These are phyloP conservation scores for Fusarium luffae DNA, from an alignment of 2,329 filamentous ascomycete genomes.

Conservation along the genomic window DNA sequence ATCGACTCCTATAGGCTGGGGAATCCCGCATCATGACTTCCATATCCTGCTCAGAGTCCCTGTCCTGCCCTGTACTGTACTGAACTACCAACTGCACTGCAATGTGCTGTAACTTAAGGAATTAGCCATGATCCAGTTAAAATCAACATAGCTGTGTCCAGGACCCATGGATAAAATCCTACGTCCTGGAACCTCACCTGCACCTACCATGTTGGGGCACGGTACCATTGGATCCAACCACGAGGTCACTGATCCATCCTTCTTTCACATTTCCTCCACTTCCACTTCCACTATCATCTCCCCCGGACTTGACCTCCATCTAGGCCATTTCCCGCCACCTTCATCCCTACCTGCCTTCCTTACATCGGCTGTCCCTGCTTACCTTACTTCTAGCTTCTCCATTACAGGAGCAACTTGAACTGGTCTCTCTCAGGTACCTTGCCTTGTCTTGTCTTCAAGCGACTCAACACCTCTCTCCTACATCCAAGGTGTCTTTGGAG, in stretches of 20 bases:
- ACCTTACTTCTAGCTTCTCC: slow-evolving; percentile 4
- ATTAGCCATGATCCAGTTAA: slow-evolving; percentile 3
- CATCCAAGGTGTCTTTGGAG: background rate
- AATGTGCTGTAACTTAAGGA: background rate
- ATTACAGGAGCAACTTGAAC: background rate
- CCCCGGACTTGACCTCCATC: slow-evolving; percentile 33
- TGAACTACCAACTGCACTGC: background rate
- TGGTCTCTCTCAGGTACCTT: background rate
- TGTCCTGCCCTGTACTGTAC: background rate
- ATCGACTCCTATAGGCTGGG: background rate
- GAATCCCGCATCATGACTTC: slow-evolving; percentile 26
- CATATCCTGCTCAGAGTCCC: background rate
- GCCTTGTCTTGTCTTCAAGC: background rate
- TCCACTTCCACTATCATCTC: slow-evolving; percentile 14
- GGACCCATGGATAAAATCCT: slow-evolving; percentile 17
- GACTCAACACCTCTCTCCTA: slow-evolving; percentile 14
- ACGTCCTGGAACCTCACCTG: slow-evolving; percentile 7
- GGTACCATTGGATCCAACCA: slow-evolving; percentile 29
- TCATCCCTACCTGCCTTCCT: slow-evolving; percentile 26
- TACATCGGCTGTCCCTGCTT: slow-evolving; percentile 4
- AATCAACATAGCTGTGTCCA: background rate
- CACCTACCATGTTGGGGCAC: slow-evolving; percentile 39
- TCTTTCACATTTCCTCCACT: slow-evolving; percentile 26
- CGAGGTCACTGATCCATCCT: slow-evolving; percentile 27
- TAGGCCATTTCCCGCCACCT: slow-evolving; percentile 39